These are phyloP conservation scores for Russula abietina DNA, from an alignment of 768 basidiomycete species.

Conservation along the genomic window DNA sequence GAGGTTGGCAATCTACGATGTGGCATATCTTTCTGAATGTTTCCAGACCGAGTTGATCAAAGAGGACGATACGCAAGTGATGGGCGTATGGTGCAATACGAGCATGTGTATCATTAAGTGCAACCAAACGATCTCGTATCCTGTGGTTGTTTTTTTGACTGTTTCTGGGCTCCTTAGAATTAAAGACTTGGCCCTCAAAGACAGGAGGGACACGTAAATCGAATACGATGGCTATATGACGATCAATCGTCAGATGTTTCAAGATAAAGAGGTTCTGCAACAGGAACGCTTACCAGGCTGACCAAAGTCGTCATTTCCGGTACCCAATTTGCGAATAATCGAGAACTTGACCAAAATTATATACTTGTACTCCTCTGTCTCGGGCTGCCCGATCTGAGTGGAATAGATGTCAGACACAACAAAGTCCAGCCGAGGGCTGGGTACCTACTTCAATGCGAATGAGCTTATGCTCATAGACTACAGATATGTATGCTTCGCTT, in stretches of 20 bases:
- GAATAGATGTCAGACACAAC: not conserved
- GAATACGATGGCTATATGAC: conserved; percentile 16
- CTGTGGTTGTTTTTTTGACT: conserved; percentile 36
- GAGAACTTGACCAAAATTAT: conserved; percentile 18
- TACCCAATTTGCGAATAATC: conserved; percentile 18
- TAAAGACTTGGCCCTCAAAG: conserved; percentile 53
- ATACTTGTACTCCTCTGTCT: conserved; percentile 15
- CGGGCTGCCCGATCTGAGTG: conserved; percentile 15
- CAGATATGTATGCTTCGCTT: conserved; percentile 49
- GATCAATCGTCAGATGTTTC: not conserved
- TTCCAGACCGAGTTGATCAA: conserved; percentile 28
- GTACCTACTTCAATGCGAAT: conserved; percentile 52
- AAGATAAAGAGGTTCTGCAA: not conserved
- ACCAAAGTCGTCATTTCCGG: not conserved
- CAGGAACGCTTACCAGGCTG: conserved; percentile 8
- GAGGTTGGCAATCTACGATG: conserved; percentile 39
- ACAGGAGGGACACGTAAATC: conserved; percentile 44
- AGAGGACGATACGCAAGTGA: conserved; percentile 59
- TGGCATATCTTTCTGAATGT: conserved; percentile 53
- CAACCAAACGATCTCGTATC: conserved; percentile 52
- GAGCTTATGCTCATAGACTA: conserved; percentile 64
- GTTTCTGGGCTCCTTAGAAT: conserved; percentile 25
- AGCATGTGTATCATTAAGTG: conserved; percentile 51
- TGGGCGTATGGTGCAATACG: conserved; percentile 63
- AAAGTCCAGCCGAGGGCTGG: too few species aligned